A percentile compares a stretch with the other conserved stretches of the same genome.
These are phyloP conservation scores for Alternaria postmessia DNA, from an alignment of 2,329 filamentous ascomycete genomes.

Conservation along the genomic window DNA sequence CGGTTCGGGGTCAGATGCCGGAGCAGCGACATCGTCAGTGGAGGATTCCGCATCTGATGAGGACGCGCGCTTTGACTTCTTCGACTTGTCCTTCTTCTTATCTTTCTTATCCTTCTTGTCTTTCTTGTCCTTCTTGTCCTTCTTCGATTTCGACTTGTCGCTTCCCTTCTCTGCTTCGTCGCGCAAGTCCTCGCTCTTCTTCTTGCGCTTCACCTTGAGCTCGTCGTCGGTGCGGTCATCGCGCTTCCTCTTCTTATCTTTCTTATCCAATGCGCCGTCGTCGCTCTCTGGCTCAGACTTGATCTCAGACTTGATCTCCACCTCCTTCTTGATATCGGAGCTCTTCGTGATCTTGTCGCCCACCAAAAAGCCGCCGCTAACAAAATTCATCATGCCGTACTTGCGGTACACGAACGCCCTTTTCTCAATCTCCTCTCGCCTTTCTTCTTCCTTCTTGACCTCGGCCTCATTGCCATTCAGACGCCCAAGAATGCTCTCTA, in stretches of 20 bases:
- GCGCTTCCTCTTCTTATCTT: slow-evolving; percentile 47
- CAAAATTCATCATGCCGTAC: slow-evolving; percentile 84
- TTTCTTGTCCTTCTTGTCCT: slow-evolving; percentile 48
- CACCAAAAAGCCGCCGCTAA: slow-evolving; percentile 79
- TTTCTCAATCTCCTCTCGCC: slow-evolving; percentile 74
- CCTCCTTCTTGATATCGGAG: slow-evolving; percentile 51
- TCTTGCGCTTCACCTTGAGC: slow-evolving; percentile 48
- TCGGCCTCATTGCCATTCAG: slow-evolving; percentile 87
- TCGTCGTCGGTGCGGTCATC: slow-evolving; percentile 43
- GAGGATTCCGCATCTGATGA: slow-evolving; percentile 33
- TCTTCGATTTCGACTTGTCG: slow-evolving; percentile 33
- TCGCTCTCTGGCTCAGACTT: slow-evolving; percentile 53
- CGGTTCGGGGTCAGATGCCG: slow-evolving; percentile 38
- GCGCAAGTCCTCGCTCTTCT: slow-evolving; percentile 47
- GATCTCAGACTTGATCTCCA: slow-evolving; percentile 44
- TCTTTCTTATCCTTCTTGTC: slow-evolving; percentile 37
- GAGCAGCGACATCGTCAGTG: slow-evolving; percentile 26
- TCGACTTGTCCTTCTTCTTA: slow-evolving; percentile 38
- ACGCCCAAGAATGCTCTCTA: slow-evolving; percentile 84
- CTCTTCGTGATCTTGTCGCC: slow-evolving; percentile 64
- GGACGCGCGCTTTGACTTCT: slow-evolving; percentile 35
- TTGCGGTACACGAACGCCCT: slow-evolving; percentile 76
- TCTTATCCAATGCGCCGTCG: slow-evolving; percentile 29
- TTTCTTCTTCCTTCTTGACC: slow-evolving; percentile 73
- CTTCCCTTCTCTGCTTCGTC: slow-evolving; percentile 36